A percentile compares a stretch with the other conserved stretches of the same genome.
Evolutionary conservation across 2,329 filamentous ascomycete genomes (phyloP).

Genomic region (Hymenoscyphus salicellus): DNA sequence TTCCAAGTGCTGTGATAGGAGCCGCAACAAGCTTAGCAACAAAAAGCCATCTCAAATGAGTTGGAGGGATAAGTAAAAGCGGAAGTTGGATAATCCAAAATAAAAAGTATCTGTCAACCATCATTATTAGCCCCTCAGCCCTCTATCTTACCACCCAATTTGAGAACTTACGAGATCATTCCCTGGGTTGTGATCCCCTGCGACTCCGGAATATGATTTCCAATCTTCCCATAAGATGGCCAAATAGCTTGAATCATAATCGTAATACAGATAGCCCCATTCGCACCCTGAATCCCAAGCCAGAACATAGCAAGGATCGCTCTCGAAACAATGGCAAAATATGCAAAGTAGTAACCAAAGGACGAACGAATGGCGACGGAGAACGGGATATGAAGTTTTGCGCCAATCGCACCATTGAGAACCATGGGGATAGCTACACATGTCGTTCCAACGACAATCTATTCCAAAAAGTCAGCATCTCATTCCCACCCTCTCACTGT

Average conservation of each 20-base stretch:
- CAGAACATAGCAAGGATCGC: constrained; percentile 49
- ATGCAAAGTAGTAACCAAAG: constrained; percentile 47
- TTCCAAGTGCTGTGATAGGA: constrained; percentile 59
- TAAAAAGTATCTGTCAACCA: constrained; percentile 47
- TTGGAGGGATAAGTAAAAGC: constrained; percentile 50
- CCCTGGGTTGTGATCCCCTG: constrained; percentile 54
- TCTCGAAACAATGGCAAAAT: constrained; percentile 41
- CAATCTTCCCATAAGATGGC: constrained; percentile 52
- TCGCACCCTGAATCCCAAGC: constrained; percentile 66
- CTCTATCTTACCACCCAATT: neutral
- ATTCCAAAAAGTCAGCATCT: neutral
- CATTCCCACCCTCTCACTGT: too few species aligned
- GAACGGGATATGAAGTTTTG: constrained; percentile 48
- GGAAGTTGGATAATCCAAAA: constrained; percentile 36
- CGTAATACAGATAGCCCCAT: constrained; percentile 52
- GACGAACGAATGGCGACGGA: constrained; percentile 44
- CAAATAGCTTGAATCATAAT: constrained; percentile 48
- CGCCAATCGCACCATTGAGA: constrained; percentile 47
- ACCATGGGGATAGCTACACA: constrained; percentile 56
- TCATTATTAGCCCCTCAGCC: constrained; percentile 20
- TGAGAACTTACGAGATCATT: constrained; percentile 45
- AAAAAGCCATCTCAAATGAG: constrained; percentile 51
- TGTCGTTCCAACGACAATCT: constrained; percentile 58
- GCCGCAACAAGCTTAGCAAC: constrained; percentile 49
- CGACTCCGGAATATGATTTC: constrained; percentile 49